phyloP scores from a whole-genome alignment of 345 rosid genomes.

The Citrus unshiu region DNA sequence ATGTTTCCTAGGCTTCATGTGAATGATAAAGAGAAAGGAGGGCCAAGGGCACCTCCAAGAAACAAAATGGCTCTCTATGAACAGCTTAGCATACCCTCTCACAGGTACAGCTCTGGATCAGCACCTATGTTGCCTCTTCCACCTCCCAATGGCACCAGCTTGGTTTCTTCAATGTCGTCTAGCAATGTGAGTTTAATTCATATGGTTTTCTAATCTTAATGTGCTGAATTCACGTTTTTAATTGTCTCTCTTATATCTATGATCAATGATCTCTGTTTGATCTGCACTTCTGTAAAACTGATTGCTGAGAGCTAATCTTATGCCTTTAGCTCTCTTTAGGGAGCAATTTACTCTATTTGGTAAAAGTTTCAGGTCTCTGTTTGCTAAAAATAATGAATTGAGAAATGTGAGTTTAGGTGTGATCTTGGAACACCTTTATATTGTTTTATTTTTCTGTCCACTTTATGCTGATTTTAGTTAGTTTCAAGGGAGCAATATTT shows the following conservation, averaged over 20 bases:
- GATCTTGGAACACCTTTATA: background rate
- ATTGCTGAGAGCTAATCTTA: background rate
- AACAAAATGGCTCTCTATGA: slow-evolving; percentile 82
- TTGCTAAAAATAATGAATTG: background rate
- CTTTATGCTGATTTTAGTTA: background rate
- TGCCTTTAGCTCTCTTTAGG: background rate
- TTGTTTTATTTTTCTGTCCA: too few relatives aligned
- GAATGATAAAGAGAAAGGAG: slow-evolving; percentile 60
- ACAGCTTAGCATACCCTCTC: slow-evolving; percentile 59
- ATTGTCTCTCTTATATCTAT: background rate
- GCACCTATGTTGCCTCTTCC: slow-evolving; percentile 34
- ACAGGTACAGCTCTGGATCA: slow-evolving; percentile 33
- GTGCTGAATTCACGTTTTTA: background rate
- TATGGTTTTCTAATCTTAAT: background rate
- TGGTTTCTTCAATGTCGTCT: slow-evolving; percentile 36
- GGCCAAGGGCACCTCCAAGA: slow-evolving; percentile 70
- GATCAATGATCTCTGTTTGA: background rate
- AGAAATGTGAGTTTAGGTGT: background rate
- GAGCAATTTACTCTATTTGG: background rate
- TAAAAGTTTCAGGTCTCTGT: background rate
- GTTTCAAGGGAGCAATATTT: background rate
- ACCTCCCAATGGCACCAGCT: slow-evolving; percentile 17
- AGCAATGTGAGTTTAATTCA: slow-evolving; percentile 35
- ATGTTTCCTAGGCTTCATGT: slow-evolving; percentile 75
- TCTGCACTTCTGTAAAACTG: background rate